Percentiles rank a stretch among this genome's conserved stretches.
Evolutionary conservation across 768 basidiomycete genomes (phyloP).

Genomic region (Rossbeevera mucosa): DNA sequence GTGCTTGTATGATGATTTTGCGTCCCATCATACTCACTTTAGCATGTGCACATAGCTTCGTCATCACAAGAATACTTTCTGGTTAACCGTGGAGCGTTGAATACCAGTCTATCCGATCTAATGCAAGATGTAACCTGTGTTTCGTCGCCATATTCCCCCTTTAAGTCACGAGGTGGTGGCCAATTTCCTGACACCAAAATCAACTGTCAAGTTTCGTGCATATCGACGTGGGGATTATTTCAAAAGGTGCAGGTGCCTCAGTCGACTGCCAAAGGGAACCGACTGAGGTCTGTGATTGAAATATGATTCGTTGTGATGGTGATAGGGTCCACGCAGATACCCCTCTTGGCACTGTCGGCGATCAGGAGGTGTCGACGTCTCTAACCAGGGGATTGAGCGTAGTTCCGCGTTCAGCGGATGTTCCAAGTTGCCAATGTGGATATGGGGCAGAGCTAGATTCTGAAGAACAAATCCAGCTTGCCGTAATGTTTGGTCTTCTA

Average conservation of each 20-base stretch:
- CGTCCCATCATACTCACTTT: not conserved
- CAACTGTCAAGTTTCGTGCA: not conserved
- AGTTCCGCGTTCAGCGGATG: not conserved
- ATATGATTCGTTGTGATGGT: constrained; percentile 16
- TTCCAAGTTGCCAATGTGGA: not conserved
- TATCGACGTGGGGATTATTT: not conserved
- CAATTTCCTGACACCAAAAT: not conserved
- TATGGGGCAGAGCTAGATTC: not conserved
- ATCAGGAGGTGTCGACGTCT: not conserved
- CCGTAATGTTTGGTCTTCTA: not conserved
- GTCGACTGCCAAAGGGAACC: not conserved
- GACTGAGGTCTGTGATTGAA: not conserved
- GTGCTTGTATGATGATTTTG: not conserved
- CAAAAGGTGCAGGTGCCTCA: not conserved
- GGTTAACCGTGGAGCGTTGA: not conserved
- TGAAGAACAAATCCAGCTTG: not conserved
- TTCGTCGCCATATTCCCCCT: not conserved
- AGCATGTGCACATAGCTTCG: not conserved
- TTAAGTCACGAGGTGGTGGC: not conserved
- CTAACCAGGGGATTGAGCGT: not conserved
- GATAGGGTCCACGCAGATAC: not conserved
- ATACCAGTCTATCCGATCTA: not conserved
- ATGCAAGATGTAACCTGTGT: not conserved
- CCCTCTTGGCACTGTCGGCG: constrained; percentile 5
- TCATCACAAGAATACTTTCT: not conserved